A percentile compares a stretch with the other conserved stretches of the same genome.
Conservation (phyloP, 176 grass and related monocot species). For the Carex parvula region DNA sequence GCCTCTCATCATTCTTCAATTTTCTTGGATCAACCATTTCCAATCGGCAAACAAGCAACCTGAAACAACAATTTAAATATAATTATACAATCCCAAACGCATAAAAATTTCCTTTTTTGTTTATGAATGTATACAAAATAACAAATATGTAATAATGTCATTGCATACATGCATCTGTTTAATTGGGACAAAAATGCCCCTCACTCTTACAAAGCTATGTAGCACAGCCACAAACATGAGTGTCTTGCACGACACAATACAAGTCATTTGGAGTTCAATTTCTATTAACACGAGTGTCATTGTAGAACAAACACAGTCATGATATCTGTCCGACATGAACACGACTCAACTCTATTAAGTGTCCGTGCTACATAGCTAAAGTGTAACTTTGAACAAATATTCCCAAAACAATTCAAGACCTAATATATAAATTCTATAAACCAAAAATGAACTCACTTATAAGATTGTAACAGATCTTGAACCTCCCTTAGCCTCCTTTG, state of each 20-base stretch:
- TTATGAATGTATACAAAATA: not conserved
- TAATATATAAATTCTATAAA: not conserved
- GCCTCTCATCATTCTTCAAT: constrained; percentile 74
- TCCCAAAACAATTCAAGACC: not conserved
- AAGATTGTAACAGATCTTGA: constrained; percentile 68
- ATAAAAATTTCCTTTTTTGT: not conserved
- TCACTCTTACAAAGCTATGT: not conserved
- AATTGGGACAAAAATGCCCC: not conserved
- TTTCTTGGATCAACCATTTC: constrained; percentile 81
- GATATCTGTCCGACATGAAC: not conserved
- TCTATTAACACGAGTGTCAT: not conserved
- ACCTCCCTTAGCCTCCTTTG: constrained; percentile 60
- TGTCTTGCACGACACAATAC: not conserved
- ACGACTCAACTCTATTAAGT: no score
- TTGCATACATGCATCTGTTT: not conserved
- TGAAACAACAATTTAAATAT: constrained; percentile 37
- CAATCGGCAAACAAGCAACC: constrained; percentile 52
- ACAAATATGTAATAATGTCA: not conserved
- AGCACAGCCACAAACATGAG: not conserved
- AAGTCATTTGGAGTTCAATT: not conserved
- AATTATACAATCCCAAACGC: not conserved
- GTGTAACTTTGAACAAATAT: not conserved
- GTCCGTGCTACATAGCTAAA: no score
- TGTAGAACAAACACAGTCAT: no score
- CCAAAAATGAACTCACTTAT: constrained; percentile 51